These are phyloP conservation scores for Juncus inflexus DNA, from an alignment of 176 grass and related monocot genomes.

Conservation along the genomic window DNA sequence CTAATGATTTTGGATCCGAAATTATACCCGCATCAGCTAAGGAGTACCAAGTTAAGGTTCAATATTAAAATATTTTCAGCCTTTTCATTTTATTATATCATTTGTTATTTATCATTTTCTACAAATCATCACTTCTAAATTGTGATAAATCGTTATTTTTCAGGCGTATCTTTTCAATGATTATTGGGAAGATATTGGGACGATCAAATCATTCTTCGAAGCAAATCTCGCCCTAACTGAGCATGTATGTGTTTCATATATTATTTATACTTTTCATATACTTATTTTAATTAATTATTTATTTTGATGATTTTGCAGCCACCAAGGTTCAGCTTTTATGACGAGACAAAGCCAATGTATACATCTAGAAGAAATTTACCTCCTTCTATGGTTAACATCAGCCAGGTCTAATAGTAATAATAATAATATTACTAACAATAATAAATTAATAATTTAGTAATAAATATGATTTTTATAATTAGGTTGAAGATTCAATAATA, in stretches of 20 bases:
- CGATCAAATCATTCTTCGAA: constrained; percentile 89
- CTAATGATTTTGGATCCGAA: constrained; percentile 98
- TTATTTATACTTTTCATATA: not conserved
- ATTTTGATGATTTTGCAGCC: constrained; percentile 40
- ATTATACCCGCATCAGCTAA: constrained; percentile 81
- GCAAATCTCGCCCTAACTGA: constrained; percentile 82
- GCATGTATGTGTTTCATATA: constrained; percentile 42
- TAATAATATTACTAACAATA: no score
- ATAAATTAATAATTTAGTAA: no score
- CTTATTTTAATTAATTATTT: not conserved
- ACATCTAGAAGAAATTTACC: constrained; percentile 81
- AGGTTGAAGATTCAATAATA: constrained; percentile 83
- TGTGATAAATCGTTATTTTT: constrained; percentile 1
- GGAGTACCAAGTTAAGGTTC: constrained; percentile 65
- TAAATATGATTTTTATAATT: not conserved
- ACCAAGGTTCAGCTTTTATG: constrained; percentile 86
- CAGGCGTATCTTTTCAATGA: constrained; percentile 95
- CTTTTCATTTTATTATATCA: not conserved
- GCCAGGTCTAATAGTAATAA: constrained; percentile 42
- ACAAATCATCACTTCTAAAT: not conserved
- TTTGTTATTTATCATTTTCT: no score
- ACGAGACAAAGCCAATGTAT: constrained; percentile 75
- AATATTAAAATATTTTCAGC: constrained; percentile 4
- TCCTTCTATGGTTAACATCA: constrained; percentile 62
- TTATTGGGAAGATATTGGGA: constrained; percentile 98